Evolutionary conservation across 2,329 filamentous ascomycete species (phyloP).

Genomic region (Dryadomyces quercivorus): DNA sequence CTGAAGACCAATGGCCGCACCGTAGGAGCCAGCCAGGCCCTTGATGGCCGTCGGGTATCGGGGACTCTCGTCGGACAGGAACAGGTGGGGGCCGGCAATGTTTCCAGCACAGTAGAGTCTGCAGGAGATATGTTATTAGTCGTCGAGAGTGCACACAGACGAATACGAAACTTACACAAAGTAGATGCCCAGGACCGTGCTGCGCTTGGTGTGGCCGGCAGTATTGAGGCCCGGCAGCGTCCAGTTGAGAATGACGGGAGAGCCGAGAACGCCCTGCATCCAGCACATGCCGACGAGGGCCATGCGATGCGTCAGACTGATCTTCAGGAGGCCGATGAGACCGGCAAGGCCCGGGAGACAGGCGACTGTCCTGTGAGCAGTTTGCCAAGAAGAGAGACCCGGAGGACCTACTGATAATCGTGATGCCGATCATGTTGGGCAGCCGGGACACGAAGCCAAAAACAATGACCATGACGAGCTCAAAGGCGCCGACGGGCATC

Average conservation of each 20-base stretch:
- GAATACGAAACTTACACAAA: constrained; percentile 13
- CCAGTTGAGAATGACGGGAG: constrained; percentile 38
- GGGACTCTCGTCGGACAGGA: constrained; percentile 7
- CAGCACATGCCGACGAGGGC: constrained; percentile 39
- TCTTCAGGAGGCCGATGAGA: constrained; percentile 36
- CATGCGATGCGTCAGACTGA: constrained; percentile 29
- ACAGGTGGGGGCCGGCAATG: constrained; percentile 11
- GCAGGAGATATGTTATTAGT: background rate
- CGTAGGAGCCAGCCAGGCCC: constrained; percentile 9
- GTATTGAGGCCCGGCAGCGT: constrained; percentile 33
- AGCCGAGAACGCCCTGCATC: constrained; percentile 36
- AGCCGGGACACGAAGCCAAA: constrained; percentile 32
- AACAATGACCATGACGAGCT: constrained; percentile 14
- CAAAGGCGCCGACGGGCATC: constrained; percentile 26
- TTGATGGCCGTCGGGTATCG: constrained; percentile 11
- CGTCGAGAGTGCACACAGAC: background rate
- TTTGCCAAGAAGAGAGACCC: too few species aligned
- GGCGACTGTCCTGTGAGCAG: constrained; percentile 1
- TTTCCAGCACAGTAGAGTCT: constrained; percentile 8
- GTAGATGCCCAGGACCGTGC: constrained; percentile 34
- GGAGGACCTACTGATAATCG: constrained; percentile 10
- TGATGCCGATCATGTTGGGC: constrained; percentile 22
- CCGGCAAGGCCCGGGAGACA: constrained; percentile 24
- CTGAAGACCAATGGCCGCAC: constrained; percentile 9
- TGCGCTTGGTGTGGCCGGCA: constrained; percentile 38